Conservation (phyloP, 441 rosid genomes). For the Euphorbia corollata region DNA sequence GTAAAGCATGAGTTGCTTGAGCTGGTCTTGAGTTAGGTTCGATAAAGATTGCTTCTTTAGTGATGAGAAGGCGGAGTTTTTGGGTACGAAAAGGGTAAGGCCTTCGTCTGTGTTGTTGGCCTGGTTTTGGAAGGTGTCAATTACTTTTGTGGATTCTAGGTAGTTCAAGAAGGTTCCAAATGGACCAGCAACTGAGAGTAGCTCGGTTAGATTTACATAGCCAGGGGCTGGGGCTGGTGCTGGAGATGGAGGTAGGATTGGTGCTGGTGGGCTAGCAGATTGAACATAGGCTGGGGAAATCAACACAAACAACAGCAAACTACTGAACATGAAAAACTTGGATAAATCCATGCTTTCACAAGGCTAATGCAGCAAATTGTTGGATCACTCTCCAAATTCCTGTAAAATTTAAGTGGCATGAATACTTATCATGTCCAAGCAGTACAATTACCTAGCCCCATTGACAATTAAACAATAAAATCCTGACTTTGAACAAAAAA, state of each 20-base stretch:
- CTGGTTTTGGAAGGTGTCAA: conserved; percentile 82
- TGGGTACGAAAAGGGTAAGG: conserved; percentile 75
- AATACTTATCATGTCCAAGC: no score
- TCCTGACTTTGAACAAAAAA: no score
- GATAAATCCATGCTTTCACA: conserved; percentile 35
- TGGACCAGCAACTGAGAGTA: conserved; percentile 82
- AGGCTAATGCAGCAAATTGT: conserved; percentile 9
- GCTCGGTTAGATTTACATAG: conserved; percentile 63
- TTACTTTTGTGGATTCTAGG: conserved; percentile 63
- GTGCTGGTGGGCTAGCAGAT: conserved; percentile 60
- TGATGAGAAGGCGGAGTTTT: conserved; percentile 62
- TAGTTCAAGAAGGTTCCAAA: conserved; percentile 64
- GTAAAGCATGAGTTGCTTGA: conserved; percentile 65
- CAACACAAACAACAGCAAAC: conserved; percentile 31
- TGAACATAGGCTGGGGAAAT: conserved; percentile 39
- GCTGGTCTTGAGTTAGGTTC: conserved; percentile 62
- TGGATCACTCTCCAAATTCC: conserved; percentile 34
- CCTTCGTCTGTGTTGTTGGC: conserved; percentile 88
- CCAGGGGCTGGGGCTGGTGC: conserved; percentile 66
- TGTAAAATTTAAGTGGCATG: conserved; percentile 21
- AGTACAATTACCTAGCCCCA: no score
- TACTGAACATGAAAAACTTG: conserved; percentile 27
- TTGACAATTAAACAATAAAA: no score
- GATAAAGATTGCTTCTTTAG: conserved; percentile 60
- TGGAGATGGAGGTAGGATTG: conserved; percentile 48